Percentiles rank a stretch among this genome's conserved stretches.
Conservation (phyloP, 1,139 yeast species). For the Suhomyces choctaworum region DNA sequence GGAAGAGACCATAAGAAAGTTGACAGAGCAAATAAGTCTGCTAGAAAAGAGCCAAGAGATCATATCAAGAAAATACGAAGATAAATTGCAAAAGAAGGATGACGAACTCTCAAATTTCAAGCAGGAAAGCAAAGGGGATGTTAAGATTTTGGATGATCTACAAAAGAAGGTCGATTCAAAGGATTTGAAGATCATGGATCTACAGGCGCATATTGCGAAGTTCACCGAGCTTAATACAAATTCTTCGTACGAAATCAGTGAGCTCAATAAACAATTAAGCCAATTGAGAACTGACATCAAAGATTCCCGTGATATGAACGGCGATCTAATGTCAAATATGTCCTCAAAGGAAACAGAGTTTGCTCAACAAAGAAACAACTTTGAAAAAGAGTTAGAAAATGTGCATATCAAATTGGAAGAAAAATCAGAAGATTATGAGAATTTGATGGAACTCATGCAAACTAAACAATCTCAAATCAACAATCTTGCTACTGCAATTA, state of each 20-base stretch:
- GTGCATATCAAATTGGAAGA: constrained; percentile 37
- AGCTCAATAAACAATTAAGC: constrained; percentile 24
- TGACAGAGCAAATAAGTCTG: constrained; percentile 23
- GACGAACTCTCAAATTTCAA: constrained; percentile 9
- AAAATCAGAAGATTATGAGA: constrained; percentile 53
- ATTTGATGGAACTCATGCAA: constrained; percentile 42
- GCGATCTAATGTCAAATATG: constrained; percentile 66
- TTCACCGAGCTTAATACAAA: constrained; percentile 17
- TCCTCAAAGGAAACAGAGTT: constrained; percentile 62
- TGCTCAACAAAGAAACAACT: constrained; percentile 50
- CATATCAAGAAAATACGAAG: constrained; percentile 2
- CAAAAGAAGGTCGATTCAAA: constrained; percentile 27
- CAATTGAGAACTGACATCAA: constrained; percentile 28
- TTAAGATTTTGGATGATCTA: constrained; percentile 27
- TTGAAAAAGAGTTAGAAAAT: constrained; percentile 51
- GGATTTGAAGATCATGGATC: constrained; percentile 31
- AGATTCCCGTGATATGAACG: constrained; percentile 48
- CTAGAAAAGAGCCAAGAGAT: constrained; percentile 1
- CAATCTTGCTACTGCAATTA: constrained; percentile 28
- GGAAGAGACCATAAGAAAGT: constrained; percentile 34
- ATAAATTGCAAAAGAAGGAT: constrained; percentile 8
- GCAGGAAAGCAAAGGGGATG: constrained; percentile 23
- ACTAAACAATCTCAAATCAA: constrained; percentile 30
- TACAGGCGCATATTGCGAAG: constrained; percentile 28
- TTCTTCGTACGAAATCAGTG: constrained; percentile 20